These are phyloP conservation scores for Neonectria coccinea DNA, from an alignment of 2,329 filamentous ascomycete genomes.

Conservation along the genomic window DNA sequence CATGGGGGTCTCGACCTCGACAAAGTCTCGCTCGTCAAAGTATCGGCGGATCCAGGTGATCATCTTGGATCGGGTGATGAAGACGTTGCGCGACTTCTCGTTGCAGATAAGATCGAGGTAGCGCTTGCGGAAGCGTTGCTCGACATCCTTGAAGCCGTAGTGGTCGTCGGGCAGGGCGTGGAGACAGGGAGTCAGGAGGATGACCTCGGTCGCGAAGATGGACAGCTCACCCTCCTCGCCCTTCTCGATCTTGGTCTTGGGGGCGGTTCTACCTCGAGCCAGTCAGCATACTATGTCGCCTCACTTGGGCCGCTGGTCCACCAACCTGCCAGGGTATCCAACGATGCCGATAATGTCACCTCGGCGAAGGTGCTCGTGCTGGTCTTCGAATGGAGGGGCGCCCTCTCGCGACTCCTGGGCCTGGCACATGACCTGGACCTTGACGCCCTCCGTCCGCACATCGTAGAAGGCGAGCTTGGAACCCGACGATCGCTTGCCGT, in stretches of 20 bases:
- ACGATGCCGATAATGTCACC: slow-evolving; percentile 86
- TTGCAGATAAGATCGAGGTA: slow-evolving; percentile 99
- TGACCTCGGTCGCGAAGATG: slow-evolving; percentile 89
- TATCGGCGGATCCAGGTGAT: slow-evolving; percentile 88
- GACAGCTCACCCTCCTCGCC: slow-evolving; percentile 84
- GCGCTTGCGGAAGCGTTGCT: slow-evolving; percentile 91
- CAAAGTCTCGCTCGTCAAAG: slow-evolving; percentile 88
- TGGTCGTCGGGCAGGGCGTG: slow-evolving; percentile 82
- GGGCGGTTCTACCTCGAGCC: slow-evolving; percentile 72
- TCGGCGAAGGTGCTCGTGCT: slow-evolving; percentile 89
- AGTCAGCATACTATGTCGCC: neutral
- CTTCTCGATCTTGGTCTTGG: slow-evolving; percentile 87
- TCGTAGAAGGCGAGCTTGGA: slow-evolving; percentile 94
- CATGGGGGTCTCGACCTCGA: slow-evolving; percentile 97
- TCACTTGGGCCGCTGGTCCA: slow-evolving; percentile 15
- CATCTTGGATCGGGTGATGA: slow-evolving; percentile 88
- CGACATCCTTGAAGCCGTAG: slow-evolving; percentile 95
- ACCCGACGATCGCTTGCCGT: slow-evolving; percentile 85
- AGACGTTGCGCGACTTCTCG: slow-evolving; percentile 83
- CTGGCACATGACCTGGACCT: slow-evolving; percentile 94
- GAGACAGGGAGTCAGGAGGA: slow-evolving; percentile 89
- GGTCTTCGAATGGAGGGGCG: slow-evolving; percentile 78
- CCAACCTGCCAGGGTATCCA: slow-evolving; percentile 46
- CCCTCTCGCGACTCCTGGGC: slow-evolving; percentile 79
- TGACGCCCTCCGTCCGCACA: slow-evolving; percentile 62